Base-by-base conservation (phyloP, 2,329 filamentous ascomycete genomes). In the Hypoxylon rubiginosum region DNA sequence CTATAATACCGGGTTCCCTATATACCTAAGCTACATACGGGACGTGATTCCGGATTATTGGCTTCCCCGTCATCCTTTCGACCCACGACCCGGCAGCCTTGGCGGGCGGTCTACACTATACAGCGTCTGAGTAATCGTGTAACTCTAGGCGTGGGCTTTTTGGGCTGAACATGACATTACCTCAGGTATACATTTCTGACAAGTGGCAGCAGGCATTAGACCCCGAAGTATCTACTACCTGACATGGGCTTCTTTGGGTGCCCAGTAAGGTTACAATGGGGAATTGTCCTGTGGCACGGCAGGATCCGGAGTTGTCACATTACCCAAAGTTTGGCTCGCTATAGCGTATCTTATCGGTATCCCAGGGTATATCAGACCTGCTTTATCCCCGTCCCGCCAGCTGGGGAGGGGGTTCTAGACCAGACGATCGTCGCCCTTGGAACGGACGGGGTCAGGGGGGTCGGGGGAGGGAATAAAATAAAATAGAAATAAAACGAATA, bases 1-100 rank as follows among this genome's bases (percentile, higher is more conserved):
- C 17, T 19, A 24, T 19, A 19, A 45, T 19, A 6, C 7, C 19
- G 19, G 48, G n/a, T 28, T 50, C 4, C 13, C 39, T 43, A 43
- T 43, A 43, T 43, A 43, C 39, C 39, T 65, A 65, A 65, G 65
- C 54, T 36, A 59, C 58, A 62, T 65, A 60, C 63, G 66, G 63
- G 50, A 60, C 36, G 26, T 52, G 30, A 54, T 66, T 64, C 63
- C 66, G 58, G 59, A 0, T 26, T 41, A 41, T 45, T 48, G 55
- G 13, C 55, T 62, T 41, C 39, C 39, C 50, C 21, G 21, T 26
- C 8, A 32, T 26, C 13, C 30, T 34, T 28, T n/a, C n/a, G 24
- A 51, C 32, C 43, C n/a, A 7, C 28, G 17, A 32, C 24, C 43
- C 6, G 9, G 41, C 41, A 19, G 39, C 56, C 62, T 59, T 58